phyloP scores from a whole-genome alignment of 306 rosid genomes.

The Macrotyloma uniflorum region DNA sequence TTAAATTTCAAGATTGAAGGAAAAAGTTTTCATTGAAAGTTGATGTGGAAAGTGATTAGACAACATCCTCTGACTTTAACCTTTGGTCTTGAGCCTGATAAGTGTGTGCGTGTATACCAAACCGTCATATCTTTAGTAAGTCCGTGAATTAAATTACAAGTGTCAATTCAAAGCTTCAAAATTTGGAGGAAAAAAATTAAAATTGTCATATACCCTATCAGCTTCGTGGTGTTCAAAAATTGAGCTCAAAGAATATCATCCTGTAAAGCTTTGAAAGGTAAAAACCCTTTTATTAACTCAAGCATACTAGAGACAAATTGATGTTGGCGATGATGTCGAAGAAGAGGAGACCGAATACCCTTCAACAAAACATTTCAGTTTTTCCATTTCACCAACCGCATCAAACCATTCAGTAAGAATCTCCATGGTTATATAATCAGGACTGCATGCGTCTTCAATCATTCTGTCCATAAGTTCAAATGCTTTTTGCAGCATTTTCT shows the following conservation, averaged over 20 bases:
- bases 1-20: conserved; percentile 69
- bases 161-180: background rate
- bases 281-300: conserved; percentile 21
- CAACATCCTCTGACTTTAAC: conserved; percentile 45
- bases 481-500: conserved; percentile 58
- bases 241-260: background rate
- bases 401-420: conserved; percentile 81
- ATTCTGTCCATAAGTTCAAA: conserved; percentile 66
- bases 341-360: conserved; percentile 47
- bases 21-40: conserved; percentile 73
- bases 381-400: conserved; percentile 52
- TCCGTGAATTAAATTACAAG: background rate
- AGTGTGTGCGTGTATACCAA: background rate
- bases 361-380: conserved; percentile 50
- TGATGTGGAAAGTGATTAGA: conserved; percentile 47
- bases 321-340: conserved; percentile 12
- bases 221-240: background rate
- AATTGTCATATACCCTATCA: background rate
- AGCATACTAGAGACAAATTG: background rate
- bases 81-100: conserved; percentile 41
- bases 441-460: conserved; percentile 65
- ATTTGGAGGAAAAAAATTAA: background rate
- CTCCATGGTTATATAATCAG: conserved; percentile 76
- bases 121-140: background rate
- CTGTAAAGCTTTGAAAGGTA: background rate